Conservation (phyloP, 352 stramenopile species). For the Peronosclerospora sorghi region DNA sequence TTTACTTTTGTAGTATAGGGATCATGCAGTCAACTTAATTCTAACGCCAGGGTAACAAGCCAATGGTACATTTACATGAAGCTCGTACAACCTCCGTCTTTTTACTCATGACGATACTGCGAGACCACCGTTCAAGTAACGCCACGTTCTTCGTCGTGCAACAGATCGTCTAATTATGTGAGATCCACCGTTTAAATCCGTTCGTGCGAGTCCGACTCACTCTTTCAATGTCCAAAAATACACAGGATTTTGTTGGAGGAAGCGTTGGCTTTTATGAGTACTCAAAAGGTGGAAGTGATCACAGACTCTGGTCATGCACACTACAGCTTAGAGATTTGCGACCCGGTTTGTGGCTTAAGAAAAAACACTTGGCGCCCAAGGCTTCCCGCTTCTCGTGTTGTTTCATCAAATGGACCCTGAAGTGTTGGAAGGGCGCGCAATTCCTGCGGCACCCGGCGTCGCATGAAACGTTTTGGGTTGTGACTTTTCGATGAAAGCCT, state of each 20-base stretch:
- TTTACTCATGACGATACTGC: slow-evolving; percentile 37
- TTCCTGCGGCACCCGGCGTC: too few relatives aligned
- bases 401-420: slow-evolving; percentile 44
- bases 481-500: too few relatives aligned
- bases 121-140: slow-evolving; percentile 19
- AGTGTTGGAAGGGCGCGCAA: too few relatives aligned
- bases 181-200: not conserved
- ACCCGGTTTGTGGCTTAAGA: slow-evolving; percentile 29
- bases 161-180: slow-evolving; percentile 40
- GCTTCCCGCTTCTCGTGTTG: slow-evolving; percentile 31
- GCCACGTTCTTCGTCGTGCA: slow-evolving; percentile 26
- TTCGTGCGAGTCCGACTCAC: too few relatives aligned
- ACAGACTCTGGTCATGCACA: slow-evolving; percentile 25
- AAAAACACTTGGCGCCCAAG: slow-evolving; percentile 28
- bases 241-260: slow-evolving; percentile 49
- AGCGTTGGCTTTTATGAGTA: slow-evolving; percentile 23
- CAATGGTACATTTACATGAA: slow-evolving; percentile 38
- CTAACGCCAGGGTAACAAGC: not conserved
- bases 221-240: too few relatives aligned
- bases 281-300: slow-evolving; percentile 21
- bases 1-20: too few relatives aligned
- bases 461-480: too few relatives aligned
- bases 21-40: too few relatives aligned
- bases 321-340: slow-evolving; percentile 11
- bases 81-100: slow-evolving; percentile 29